Conservation (phyloP, 108 stramenopile genomes). For the Cyclotella atomus region DNA sequence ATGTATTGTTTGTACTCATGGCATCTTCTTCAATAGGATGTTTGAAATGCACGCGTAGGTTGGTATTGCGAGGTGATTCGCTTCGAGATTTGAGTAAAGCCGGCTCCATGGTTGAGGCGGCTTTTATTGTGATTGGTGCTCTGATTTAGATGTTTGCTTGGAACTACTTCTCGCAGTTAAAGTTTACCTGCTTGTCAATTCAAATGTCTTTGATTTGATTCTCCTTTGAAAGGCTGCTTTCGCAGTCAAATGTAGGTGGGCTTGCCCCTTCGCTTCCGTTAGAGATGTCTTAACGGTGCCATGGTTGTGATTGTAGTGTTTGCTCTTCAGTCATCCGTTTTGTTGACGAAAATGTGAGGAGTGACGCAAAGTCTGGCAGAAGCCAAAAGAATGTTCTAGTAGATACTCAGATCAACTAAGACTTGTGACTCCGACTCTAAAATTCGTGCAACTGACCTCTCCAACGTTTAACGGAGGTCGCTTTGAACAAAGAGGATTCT, state of each 20-base stretch:
- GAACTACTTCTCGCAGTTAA: not conserved
- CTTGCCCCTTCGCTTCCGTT: not conserved
- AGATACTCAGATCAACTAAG: not conserved
- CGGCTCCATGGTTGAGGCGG: not conserved
- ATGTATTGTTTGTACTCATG: not conserved
- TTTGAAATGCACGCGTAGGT: slow-evolving; percentile 1
- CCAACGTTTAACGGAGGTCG: no score
- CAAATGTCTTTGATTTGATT: no score
- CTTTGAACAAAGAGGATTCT: no score
- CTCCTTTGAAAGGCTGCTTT: not conserved
- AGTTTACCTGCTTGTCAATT: no score
- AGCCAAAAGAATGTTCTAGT: not conserved
- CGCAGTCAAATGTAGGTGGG: not conserved
- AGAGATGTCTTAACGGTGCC: not conserved
- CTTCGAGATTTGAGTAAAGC: not conserved
- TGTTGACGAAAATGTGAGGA: not conserved
- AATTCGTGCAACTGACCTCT: no score
- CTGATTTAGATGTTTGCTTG: not conserved
- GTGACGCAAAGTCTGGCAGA: no score
- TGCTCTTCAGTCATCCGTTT: not conserved
- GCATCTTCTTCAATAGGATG: slow-evolving; percentile 8
- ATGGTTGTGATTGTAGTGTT: not conserved
- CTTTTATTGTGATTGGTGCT: not conserved
- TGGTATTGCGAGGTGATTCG: not conserved
- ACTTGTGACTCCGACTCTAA: not conserved